These are phyloP conservation scores for Polychytrium aggregatum DNA, from an alignment of 192 early-diverging fungal species.

Conservation along the genomic window DNA sequence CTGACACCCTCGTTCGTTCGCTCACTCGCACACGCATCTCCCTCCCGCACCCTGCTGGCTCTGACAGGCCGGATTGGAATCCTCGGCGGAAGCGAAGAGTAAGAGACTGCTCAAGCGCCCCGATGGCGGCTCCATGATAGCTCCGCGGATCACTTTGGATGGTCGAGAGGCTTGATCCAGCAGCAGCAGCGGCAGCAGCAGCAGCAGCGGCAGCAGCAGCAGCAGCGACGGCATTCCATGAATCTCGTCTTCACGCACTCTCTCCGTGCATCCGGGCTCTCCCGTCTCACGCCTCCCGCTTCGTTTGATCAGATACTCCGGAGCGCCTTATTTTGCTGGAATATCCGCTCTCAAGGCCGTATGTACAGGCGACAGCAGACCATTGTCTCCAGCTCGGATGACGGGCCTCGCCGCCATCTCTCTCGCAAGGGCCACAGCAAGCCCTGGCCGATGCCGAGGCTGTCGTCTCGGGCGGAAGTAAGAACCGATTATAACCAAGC, in stretches of 20 bases:
- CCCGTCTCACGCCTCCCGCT: too few relatives aligned
- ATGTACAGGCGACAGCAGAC: background rate
- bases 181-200: background rate
- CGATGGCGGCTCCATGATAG: too few relatives aligned
- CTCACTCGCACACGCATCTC: background rate
- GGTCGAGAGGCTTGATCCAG: too few relatives aligned
- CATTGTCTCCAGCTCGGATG: background rate
- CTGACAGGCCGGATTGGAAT: slow-evolving; percentile 54
- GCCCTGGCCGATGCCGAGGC: slow-evolving; percentile 2
- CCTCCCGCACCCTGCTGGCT: background rate
- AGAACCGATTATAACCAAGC: background rate
- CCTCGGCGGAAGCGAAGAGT: slow-evolving; percentile 80
- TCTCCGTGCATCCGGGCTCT: too few relatives aligned
- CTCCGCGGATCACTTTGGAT: too few relatives aligned
- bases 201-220: background rate
- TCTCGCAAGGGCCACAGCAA: background rate
- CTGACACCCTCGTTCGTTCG: background rate
- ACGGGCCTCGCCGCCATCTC: background rate
- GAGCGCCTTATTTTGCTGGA: slow-evolving; percentile 83
- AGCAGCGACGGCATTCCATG: background rate
- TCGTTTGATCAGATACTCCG: slow-evolving; percentile 47
- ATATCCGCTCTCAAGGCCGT: slow-evolving; percentile 62
- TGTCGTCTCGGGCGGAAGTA: background rate
- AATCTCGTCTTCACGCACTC: slow-evolving; percentile 2
- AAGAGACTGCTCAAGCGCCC: too few relatives aligned